Percentiles rank a stretch among this genome's conserved stretches.
Evolutionary conservation across 192 early-diverging fungal genomes (phyloP).

Genomic region (Umbelopsis sp.): DNA sequence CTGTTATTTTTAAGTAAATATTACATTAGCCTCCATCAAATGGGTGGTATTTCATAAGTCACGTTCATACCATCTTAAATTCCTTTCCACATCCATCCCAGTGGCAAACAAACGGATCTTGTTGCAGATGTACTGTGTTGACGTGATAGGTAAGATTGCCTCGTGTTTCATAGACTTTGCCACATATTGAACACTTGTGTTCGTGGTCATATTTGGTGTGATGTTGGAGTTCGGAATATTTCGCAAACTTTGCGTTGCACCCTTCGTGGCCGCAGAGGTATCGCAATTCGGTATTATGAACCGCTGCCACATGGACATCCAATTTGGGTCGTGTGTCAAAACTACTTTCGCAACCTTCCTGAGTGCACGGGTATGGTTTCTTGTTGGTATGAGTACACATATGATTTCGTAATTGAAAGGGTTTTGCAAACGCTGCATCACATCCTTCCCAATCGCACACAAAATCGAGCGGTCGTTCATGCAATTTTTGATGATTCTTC

Average conservation of each 20-base stretch:
- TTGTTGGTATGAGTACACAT: conserved; percentile 42
- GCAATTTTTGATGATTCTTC: conserved; percentile 33
- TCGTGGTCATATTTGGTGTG: background rate
- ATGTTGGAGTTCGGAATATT: conserved; percentile 31
- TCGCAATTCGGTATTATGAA: conserved; percentile 28
- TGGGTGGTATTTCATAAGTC: background rate
- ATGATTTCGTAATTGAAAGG: conserved; percentile 42
- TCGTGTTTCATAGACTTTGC: background rate
- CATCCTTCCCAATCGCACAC: conserved; percentile 46
- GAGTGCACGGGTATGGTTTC: conserved; percentile 40
- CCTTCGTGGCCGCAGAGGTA: conserved; percentile 41
- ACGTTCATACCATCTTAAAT: conserved; percentile 26
- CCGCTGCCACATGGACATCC: conserved; percentile 31
- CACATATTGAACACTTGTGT: background rate
- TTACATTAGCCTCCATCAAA: background rate
- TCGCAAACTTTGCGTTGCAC: conserved; percentile 33
- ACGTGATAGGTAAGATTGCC: conserved; percentile 38
- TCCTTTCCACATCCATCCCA: conserved; percentile 35
- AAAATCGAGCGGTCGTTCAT: conserved; percentile 16
- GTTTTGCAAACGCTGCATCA: conserved; percentile 33
- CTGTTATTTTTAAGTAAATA: background rate
- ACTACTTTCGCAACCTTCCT: conserved; percentile 38
- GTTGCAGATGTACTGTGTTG: conserved; percentile 18
- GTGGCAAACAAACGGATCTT: conserved; percentile 32
- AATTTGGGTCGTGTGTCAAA: conserved; percentile 41